A percentile compares a stretch with the other conserved stretches of the same genome.
phyloP scores from a whole-genome alignment of 1,139 yeast species.

The Yamadazyma triangularis region DNA sequence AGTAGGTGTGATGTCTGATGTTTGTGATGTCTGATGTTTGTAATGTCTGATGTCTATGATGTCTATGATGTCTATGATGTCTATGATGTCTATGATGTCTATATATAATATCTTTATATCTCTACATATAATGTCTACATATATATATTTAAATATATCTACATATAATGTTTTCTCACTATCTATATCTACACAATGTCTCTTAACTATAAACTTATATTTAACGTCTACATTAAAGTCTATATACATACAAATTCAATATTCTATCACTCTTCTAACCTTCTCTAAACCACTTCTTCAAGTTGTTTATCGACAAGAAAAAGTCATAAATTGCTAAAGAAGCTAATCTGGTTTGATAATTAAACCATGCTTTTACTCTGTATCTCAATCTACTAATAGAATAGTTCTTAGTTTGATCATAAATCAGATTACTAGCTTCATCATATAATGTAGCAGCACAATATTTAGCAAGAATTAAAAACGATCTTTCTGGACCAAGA shows the following conservation, averaged over 20 bases:
- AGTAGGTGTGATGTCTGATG: too few relatives aligned
- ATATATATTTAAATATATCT: too few relatives aligned
- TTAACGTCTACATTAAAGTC: too few relatives aligned
- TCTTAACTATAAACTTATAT: too few relatives aligned
- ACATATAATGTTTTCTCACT: too few relatives aligned
- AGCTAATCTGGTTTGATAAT: constrained; percentile 48
- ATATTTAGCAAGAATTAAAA: constrained; percentile 82
- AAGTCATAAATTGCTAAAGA: constrained; percentile 57
- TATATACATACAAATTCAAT: constrained; percentile 4
- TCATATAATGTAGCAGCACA: constrained; percentile 78
- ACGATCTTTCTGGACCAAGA: constrained; percentile 83
- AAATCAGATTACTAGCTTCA: constrained; percentile 50
- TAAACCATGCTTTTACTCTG: constrained; percentile 41
- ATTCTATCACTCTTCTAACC: not conserved
- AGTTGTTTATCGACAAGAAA: constrained; percentile 8
- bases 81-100: too few relatives aligned
- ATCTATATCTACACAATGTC: too few relatives aligned
- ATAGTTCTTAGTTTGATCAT: constrained; percentile 26
- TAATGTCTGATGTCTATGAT: too few relatives aligned
- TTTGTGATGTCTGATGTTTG: too few relatives aligned
- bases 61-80: too few relatives aligned
- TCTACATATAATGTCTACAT: too few relatives aligned
- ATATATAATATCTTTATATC: too few relatives aligned
- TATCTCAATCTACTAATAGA: constrained; percentile 34
- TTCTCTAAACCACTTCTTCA: constrained; percentile 1